Base-by-base conservation (phyloP, 202 grass and related monocot species). In the Hordeum pubiflorum region DNA sequence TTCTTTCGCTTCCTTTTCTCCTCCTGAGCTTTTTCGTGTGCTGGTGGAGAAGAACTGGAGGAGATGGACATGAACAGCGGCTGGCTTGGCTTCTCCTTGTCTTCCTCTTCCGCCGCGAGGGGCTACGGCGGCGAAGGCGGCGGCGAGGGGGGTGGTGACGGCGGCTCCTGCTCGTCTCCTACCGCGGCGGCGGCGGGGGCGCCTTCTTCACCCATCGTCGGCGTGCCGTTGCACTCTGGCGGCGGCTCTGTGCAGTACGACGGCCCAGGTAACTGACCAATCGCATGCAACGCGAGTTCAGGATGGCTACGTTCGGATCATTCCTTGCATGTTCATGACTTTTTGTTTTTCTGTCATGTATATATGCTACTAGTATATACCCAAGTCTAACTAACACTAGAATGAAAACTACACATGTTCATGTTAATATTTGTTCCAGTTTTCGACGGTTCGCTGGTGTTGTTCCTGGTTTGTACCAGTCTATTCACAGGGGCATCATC, bases 21-120 rank as follows among this genome's bases (percentile, higher is more conserved):
- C 10, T 64, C 13, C 46, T 50, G 41, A 68, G 5, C 2, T 67
- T 14, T 23, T 3, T 3, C 48, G 6, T 23, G 2, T 21, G 61
- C 18, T 68, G 60, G 22, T 23, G 62, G 23, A 43, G 77, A 41
- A 14, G 27, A 29, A 29, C 76, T 84, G 90, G 90, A 89, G 41
- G 80, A 52, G 36, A 89, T 88, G 91, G 91, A 93, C 75, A 90
- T 81, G 85, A 88, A 82, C 83, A 90, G 79, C 31, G 61, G 82
- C 39, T 93, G 91, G 91, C 88, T 90, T 3, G 91, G 88, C 70
- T 93, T 90, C 88, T 90, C 88, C 60, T 73, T 93, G 79, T 90
- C 76, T 41, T 79, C 82, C 22, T 60, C 80, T 0, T 72, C 23
- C 13, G 27, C 76, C 6, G 56, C 68, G 2, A 22, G 50, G 43